Base-by-base conservation (phyloP, 495 filamentous ascomycete genomes). In the Pyrenopolyporus hunteri region DNA sequence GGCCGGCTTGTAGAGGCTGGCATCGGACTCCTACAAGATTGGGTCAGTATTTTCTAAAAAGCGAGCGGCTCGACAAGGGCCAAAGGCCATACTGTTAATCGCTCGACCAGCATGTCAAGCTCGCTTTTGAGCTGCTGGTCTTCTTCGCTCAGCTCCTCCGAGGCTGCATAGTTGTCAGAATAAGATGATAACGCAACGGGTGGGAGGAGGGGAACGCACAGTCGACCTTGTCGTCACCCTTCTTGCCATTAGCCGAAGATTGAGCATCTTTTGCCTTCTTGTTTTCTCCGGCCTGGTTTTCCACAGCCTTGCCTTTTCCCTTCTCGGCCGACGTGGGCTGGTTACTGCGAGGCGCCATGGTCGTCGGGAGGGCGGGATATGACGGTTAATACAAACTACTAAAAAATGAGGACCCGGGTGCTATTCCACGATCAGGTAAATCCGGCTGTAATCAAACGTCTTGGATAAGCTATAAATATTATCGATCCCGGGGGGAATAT, bases 81-180 rank as follows among this genome's bases (percentile, higher is more conserved):
- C 16, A 22, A 26, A 7, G n/a, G 32, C 63, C 81, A 53, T 82
- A 97, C 93, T 77, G 88, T 90, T 83, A 99, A 80, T 70, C 95
- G 84, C 75, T 98, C 93, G 9, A 97, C 93, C 25, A 98, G 83
- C 95, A 97, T 97, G 69, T 99, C 94, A 49, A 99, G 90, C 78
- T 98, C 95, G 71, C 83, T 91, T 80, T 98, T 99, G 67, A 99
- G 85, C 78, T 96, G 90, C 74, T 97, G 93, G 66, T 99, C 94
- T 74, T 99, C 94, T 67, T 98, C 94, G 72, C 85, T 98, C 61
- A 99, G 87, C 74, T 99, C 94, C 74, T 97, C 90, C 80, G 72
- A 70, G 61, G 76, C 76, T 76, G 59, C 53, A 64, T 53, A 19
- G 28, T 36, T 9, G 67, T 59, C 55, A 46, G 55, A 47, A 58